A percentile compares a stretch with the other conserved stretches of the same genome.
Conservation (phyloP, 1,139 yeast species). For the Saccharomycopsis phalli region DNA sequence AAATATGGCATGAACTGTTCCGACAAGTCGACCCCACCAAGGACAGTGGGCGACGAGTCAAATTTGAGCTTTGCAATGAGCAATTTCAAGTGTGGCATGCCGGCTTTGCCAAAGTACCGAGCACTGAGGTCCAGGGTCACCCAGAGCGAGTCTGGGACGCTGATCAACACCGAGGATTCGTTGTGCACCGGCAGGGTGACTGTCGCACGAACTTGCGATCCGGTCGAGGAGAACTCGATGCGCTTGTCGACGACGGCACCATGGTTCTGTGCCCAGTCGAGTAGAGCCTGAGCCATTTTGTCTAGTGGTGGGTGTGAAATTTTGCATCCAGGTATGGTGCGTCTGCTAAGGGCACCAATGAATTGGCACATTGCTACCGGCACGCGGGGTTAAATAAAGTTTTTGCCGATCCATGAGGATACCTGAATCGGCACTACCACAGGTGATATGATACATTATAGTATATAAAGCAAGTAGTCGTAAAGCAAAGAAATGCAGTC, state of each 20-base stretch:
- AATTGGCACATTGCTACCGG: too few species aligned
- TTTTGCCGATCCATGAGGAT: too few species aligned
- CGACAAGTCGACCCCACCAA: slow-evolving; percentile 11
- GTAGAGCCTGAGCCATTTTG: slow-evolving; percentile 25
- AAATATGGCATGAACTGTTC: slow-evolving; percentile 33
- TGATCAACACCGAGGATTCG: slow-evolving; percentile 22
- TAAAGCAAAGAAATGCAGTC: too few species aligned
- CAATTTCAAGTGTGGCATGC: slow-evolving; percentile 27
- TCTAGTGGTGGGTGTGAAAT: too few species aligned
- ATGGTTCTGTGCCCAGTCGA: slow-evolving; percentile 42
- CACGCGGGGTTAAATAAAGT: too few species aligned
- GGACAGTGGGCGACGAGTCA: slow-evolving; percentile 21
- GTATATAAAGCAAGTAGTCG: too few species aligned
- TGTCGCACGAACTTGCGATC: not conserved
- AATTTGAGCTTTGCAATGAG: slow-evolving; percentile 16
- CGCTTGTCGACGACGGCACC: slow-evolving; percentile 37
- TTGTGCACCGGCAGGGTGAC: too few species aligned
- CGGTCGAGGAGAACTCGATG: slow-evolving; percentile 26
- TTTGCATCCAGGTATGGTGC: too few species aligned
- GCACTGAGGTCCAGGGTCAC: slow-evolving; percentile 39
- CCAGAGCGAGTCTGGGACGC: slow-evolving; percentile 33
- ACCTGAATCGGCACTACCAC: too few species aligned
- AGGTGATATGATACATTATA: too few species aligned
- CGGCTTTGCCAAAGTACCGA: slow-evolving; percentile 28
- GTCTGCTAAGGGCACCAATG: too few species aligned